These are phyloP conservation scores for Anthostomella pinea DNA, from an alignment of 2,329 filamentous ascomycete species.

Conservation along the genomic window DNA sequence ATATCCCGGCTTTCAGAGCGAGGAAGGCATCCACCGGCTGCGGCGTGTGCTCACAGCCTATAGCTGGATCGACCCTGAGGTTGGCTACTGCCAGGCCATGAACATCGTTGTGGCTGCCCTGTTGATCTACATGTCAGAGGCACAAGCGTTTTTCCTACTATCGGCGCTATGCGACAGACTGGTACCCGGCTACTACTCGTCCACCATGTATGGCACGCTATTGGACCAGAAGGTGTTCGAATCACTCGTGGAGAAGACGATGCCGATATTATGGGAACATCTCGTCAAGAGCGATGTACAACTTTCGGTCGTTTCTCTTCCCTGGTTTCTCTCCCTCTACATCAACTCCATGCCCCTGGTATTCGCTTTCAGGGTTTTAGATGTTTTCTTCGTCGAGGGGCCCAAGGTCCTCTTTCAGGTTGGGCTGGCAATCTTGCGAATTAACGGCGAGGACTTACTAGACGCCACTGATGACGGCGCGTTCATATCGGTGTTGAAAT, in stretches of 20 bases:
- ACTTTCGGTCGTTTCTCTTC: constrained; percentile 91
- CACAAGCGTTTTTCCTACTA: constrained; percentile 91
- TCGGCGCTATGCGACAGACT: constrained; percentile 89
- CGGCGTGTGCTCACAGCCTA: constrained; percentile 92
- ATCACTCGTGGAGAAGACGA: constrained; percentile 95
- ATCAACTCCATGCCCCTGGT: constrained; percentile 99
- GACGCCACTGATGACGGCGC: constrained; percentile 93
- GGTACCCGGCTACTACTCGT: constrained; percentile 95
- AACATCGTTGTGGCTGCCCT: constrained; percentile 98
- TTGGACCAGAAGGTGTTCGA: constrained; percentile 98
- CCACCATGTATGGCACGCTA: constrained; percentile 97
- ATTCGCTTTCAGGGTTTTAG: constrained; percentile 92
- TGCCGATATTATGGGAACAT: constrained; percentile 98
- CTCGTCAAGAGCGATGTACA: constrained; percentile 96
- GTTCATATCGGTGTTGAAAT: constrained; percentile 94
- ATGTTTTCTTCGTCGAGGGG: constrained; percentile 97
- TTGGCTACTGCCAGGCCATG: constrained; percentile 99
- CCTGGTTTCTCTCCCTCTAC: constrained; percentile 97
- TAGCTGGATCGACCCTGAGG: constrained; percentile 93
- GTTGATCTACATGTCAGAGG: constrained; percentile 96
- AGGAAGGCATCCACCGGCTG: constrained; percentile 88
- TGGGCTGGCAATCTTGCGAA: constrained; percentile 90
- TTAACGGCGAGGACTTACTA: constrained; percentile 93
- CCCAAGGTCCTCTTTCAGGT: constrained; percentile 98
- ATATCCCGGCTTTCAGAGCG: constrained; percentile 94